These are phyloP conservation scores for Pseudocercospora ulei DNA, from an alignment of 2,329 filamentous ascomycete genomes.

Conservation along the genomic window DNA sequence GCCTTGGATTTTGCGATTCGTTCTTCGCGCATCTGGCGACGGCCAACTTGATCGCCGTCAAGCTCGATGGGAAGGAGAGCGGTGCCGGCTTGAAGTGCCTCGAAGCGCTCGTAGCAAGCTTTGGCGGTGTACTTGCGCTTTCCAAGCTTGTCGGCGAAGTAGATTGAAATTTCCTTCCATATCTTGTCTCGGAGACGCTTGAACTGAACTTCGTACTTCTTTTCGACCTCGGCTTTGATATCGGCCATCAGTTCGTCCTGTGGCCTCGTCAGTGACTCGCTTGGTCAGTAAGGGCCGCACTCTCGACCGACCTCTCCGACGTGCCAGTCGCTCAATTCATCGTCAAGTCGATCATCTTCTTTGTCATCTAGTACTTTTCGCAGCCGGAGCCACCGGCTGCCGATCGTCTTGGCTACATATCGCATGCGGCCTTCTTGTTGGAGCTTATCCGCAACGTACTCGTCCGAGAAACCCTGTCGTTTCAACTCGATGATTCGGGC, in stretches of 20 bases:
- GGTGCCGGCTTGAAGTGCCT: conserved; percentile 37
- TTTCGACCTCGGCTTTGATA: conserved; percentile 37
- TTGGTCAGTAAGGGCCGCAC: background rate
- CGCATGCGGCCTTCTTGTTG: conserved; percentile 37
- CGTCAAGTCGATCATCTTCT: conserved; percentile 41
- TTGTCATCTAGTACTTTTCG: conserved; percentile 37
- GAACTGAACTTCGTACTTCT: conserved; percentile 38
- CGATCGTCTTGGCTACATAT: conserved; percentile 43
- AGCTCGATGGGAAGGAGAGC: conserved; percentile 41
- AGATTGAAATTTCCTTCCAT: conserved; percentile 34
- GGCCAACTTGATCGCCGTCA: conserved; percentile 36
- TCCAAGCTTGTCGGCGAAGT: conserved; percentile 36
- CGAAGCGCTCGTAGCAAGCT: conserved; percentile 41
- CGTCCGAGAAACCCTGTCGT: conserved; percentile 38
- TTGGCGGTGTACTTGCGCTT: conserved; percentile 39
- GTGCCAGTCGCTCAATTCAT: conserved; percentile 44
- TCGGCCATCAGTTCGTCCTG: conserved; percentile 41
- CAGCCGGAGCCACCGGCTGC: conserved; percentile 42
- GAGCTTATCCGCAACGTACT: conserved; percentile 39
- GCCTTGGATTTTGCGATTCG: conserved; percentile 28
- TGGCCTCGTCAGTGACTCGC: conserved; percentile 5
- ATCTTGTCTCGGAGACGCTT: conserved; percentile 38
- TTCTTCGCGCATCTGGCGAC: conserved; percentile 31
- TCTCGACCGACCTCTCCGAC: conserved; percentile 38
- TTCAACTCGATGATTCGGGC: conserved; percentile 41